Base-by-base conservation (phyloP, 2,329 filamentous ascomycete genomes). In the Aspergillus glaucus region DNA sequence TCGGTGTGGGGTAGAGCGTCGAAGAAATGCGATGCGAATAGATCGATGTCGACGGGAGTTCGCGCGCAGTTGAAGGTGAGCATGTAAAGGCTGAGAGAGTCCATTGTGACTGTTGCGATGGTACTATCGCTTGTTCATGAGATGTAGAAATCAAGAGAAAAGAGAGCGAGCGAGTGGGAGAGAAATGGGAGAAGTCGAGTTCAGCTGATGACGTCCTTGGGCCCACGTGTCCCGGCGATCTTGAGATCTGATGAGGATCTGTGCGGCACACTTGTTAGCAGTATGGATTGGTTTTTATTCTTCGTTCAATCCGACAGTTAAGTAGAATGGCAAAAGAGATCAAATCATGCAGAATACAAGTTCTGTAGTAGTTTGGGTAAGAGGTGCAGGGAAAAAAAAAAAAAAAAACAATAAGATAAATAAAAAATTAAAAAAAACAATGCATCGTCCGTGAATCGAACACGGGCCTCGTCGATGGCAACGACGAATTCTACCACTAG, bases 31-130 rank as follows among this genome's bases (percentile, higher is more conserved):
- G 79, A 72, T 12, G 87, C 84, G 60, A 96, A 89, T 45, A 81
- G 75, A 34, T 82, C 74, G 19, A 83, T 75, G 57, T 91, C 78
- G 61, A 95, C 81, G 7, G 82, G 70, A 47, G 77, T 77, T 57
- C 88, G 87, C 28, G 80, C 92, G 62, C 88, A 94, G 66, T 97
- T 97, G 75, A 93, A 95, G 9, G 91, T 95, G 47, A 95, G 70
- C 54, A 95, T 79, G 61, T 95, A 85, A 48, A 90, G 71, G 60
- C 85, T 82, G 48, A 94, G 75, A 52, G 76, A 71, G 39, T 77
- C 75, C 65, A 72, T 69, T 34, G 41, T 58, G 40, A 30, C 12
- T 4, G 17, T 30, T 32, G 9, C 9, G 9, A 17, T 12, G 19
- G 9, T 3, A 17, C 9, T 28, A 2, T 10, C 9, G 9, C 3